Base-by-base conservation (phyloP, 257 asterid species). In the Ilex aquifolium region DNA sequence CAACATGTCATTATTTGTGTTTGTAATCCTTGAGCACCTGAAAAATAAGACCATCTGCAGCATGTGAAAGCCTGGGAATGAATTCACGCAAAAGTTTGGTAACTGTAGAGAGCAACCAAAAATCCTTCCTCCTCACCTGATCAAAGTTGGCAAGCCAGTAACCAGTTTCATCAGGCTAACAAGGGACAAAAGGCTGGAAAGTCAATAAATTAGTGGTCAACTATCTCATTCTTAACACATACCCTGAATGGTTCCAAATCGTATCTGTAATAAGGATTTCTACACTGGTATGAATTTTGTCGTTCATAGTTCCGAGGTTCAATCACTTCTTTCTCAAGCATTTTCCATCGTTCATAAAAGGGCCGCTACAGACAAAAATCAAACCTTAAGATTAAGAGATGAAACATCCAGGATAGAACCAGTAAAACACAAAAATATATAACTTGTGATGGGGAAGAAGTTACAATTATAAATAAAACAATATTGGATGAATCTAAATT, bases 181-280 rank as follows among this genome's bases (percentile, higher is more conserved):
- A 21, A 21, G 15, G 30, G 7, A 10, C 4, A 21, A 53, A 53
- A 21, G 57, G 15, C 11, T 53, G 30, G 57, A 53, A 15, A 53
- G 1, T 53, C 52, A 72, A 56, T 30, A 59, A 31, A 65, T 62
- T 44, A 27, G 54, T 57, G 27, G 15, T 17, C 17, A 10, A 1
- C 21, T 27, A 13, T 31, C 59, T 12, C 44, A 21, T 59, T 31
- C 57, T 62, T 31, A 55, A 53, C 60, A 66, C 77, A 56, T 77
- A 93, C 97, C 86, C 96, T 84, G 86, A 93, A 93, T 57, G 97
- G 91, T 72, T 93, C 99, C 81, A 83, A 77, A 63, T 93, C 99
- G 58, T 93, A 90, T 90, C 88, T 77, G 71, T 93, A 93, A 51
- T 73, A 69, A 66, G 87, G 90, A 65, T 83, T 82, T 73, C 77